Evolutionary conservation across 2,329 filamentous ascomycete genomes (phyloP).

Genomic region (Colletotrichum orchidophilum): DNA sequence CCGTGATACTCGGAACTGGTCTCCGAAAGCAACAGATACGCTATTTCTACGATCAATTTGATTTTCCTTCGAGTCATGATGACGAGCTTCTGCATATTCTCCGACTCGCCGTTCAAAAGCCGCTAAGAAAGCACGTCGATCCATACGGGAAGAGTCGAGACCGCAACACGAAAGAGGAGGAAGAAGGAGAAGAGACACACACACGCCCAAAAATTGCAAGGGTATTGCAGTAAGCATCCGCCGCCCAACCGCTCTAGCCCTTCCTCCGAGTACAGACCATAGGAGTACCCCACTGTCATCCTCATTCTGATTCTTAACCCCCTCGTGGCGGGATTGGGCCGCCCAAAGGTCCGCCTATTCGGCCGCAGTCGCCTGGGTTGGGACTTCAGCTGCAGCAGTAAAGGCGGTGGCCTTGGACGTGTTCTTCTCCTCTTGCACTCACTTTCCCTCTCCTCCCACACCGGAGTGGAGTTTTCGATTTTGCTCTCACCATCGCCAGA

Average conservation of each 20-base stretch:
- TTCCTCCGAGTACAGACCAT: background rate
- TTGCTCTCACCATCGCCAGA: background rate
- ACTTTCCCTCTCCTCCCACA: background rate
- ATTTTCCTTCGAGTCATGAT: background rate
- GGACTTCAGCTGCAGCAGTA: background rate
- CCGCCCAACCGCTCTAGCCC: background rate
- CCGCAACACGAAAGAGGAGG: background rate
- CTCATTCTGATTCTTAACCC: background rate
- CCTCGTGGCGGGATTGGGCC: constrained; percentile 1
- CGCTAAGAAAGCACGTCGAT: background rate
- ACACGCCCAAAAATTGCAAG: background rate
- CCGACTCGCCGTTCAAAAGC: background rate
- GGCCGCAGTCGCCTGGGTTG: background rate
- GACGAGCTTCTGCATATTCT: background rate
- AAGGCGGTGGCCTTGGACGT: constrained; percentile 4
- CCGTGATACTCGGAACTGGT: background rate
- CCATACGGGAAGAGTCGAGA: background rate
- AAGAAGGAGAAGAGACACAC: background rate
- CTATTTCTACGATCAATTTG: background rate
- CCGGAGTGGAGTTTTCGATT: background rate
- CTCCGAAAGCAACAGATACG: background rate
- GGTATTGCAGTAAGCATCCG: background rate
- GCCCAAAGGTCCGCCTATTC: background rate
- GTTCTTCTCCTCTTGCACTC: background rate
- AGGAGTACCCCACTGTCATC: background rate